Percentiles rank a stretch among this genome's conserved stretches.
Conservation (phyloP, 176 grass and related monocot species). For the Pontederia crassipes region DNA sequence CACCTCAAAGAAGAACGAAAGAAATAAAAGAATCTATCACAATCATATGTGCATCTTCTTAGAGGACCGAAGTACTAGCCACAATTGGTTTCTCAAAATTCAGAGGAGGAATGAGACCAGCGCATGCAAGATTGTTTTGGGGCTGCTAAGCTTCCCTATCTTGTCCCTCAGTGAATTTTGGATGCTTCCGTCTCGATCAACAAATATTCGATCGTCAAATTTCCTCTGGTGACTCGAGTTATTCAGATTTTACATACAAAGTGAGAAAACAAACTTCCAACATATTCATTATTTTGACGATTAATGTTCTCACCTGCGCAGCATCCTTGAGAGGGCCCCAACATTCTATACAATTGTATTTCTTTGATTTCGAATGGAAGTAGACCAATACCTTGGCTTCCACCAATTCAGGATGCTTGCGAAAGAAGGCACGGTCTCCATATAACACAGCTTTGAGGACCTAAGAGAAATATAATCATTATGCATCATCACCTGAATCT, state of each 20-base stretch:
- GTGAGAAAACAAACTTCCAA: background rate
- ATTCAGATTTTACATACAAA: background rate
- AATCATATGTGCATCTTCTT: no score
- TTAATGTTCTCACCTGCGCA: constrained; percentile 25
- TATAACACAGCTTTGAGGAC: constrained; percentile 75
- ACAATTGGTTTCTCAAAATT: background rate
- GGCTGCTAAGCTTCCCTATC: constrained; percentile 28
- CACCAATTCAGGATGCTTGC: constrained; percentile 59
- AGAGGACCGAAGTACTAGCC: no score
- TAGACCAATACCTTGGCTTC: constrained; percentile 78
- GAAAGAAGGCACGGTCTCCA: constrained; percentile 63
- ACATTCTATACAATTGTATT: constrained; percentile 84
- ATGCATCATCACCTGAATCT: background rate
- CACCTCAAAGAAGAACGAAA: no score
- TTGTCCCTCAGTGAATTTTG: constrained; percentile 27
- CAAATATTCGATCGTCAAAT: constrained; percentile 24
- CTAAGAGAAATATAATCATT: constrained; percentile 18
- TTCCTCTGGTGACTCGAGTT: constrained; percentile 29
- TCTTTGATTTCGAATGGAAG: constrained; percentile 63
- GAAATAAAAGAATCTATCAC: no score
- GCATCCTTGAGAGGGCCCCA: constrained; percentile 74
- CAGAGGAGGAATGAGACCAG: constrained; percentile 66
- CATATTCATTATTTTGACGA: background rate
- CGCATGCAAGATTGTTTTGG: constrained; percentile 55
- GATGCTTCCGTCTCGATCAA: background rate